Percentiles rank a stretch among this genome's conserved stretches.
These are phyloP conservation scores for Inga laurina DNA, from an alignment of 306 rosid genomes.

Conservation along the genomic window DNA sequence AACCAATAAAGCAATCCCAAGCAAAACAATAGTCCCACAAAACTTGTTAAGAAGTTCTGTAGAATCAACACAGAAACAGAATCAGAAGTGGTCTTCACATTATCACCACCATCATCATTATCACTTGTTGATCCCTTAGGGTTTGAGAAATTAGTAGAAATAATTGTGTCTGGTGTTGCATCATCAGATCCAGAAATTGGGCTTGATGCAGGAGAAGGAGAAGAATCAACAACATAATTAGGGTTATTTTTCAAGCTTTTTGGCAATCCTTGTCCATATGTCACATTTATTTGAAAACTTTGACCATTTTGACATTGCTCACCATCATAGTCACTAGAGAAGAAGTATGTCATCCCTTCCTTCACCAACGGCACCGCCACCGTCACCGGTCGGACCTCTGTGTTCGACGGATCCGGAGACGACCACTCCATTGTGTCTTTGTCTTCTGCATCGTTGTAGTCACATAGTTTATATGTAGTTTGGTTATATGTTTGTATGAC, in stretches of 20 bases:
- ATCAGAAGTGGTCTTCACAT: background rate
- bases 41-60: background rate
- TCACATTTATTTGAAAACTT: slow-evolving; percentile 62
- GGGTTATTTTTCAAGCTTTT: slow-evolving; percentile 37
- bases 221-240: slow-evolving; percentile 42
- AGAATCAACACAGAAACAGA: background rate
- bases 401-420: slow-evolving; percentile 53
- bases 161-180: slow-evolving; percentile 63
- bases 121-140: slow-evolving; percentile 39
- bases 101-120: background rate
- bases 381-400: slow-evolving; percentile 39
- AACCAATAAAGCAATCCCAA: background rate
- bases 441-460: slow-evolving; percentile 64
- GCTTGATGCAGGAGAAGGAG: slow-evolving; percentile 57
- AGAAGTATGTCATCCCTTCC: slow-evolving; percentile 71
- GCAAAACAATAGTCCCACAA: background rate
- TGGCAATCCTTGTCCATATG: slow-evolving; percentile 82
- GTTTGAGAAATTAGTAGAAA: slow-evolving; percentile 71
- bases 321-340: slow-evolving; percentile 85
- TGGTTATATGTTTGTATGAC: slow-evolving; percentile 69
- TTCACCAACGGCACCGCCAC: slow-evolving; percentile 67
- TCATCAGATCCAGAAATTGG: slow-evolving; percentile 64
- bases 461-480: slow-evolving; percentile 75
- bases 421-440: slow-evolving; percentile 75
- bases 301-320: slow-evolving; percentile 83